These are phyloP conservation scores for Exophiala sideris DNA, from an alignment of 2,329 filamentous ascomycete genomes.

Conservation along the genomic window DNA sequence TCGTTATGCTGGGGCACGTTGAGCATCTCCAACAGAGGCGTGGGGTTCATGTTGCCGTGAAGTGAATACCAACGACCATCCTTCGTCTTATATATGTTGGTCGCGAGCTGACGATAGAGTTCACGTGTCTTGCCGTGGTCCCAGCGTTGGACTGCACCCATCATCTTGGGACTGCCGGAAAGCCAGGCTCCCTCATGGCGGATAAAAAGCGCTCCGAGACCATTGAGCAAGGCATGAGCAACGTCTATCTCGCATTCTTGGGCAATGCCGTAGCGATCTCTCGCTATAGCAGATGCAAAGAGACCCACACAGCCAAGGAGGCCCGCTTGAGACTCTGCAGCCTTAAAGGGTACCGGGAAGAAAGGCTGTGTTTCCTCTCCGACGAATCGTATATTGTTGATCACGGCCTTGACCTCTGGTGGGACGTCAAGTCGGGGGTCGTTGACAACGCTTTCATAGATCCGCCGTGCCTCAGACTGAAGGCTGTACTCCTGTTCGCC, in stretches of 20 bases:
- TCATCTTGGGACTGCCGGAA: slow-evolving; percentile 8
- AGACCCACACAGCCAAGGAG: slow-evolving; percentile 60
- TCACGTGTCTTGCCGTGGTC: slow-evolving; percentile 14
- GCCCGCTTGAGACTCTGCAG: slow-evolving; percentile 52
- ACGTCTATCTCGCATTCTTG: slow-evolving; percentile 6
- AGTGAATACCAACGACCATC: slow-evolving; percentile 43
- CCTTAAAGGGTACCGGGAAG: slow-evolving; percentile 49
- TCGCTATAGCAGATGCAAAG: slow-evolving; percentile 58
- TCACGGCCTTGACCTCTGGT: slow-evolving; percentile 31
- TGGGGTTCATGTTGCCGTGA: slow-evolving; percentile 13
- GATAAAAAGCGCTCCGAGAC: slow-evolving; percentile 7
- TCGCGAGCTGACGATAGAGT: slow-evolving; percentile 5
- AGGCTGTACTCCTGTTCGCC: neutral
- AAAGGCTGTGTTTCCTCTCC: slow-evolving; percentile 38
- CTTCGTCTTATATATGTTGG: slow-evolving; percentile 47
- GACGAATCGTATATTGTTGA: slow-evolving; percentile 37
- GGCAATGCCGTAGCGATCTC: slow-evolving; percentile 47
- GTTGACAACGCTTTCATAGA: neutral
- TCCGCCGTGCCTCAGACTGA: neutral
- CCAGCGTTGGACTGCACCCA: slow-evolving; percentile 4
- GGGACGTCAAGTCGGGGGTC: slow-evolving; percentile 21
- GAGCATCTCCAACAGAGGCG: slow-evolving; percentile 9
- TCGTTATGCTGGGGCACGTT: slow-evolving; percentile 11
- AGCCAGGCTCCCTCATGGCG: slow-evolving; percentile 8
- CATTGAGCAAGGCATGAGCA: slow-evolving; percentile 10